These are phyloP conservation scores for Brettanomyces bruxellensis DNA, from an alignment of 805 yeast genomes.

Conservation along the genomic window DNA sequence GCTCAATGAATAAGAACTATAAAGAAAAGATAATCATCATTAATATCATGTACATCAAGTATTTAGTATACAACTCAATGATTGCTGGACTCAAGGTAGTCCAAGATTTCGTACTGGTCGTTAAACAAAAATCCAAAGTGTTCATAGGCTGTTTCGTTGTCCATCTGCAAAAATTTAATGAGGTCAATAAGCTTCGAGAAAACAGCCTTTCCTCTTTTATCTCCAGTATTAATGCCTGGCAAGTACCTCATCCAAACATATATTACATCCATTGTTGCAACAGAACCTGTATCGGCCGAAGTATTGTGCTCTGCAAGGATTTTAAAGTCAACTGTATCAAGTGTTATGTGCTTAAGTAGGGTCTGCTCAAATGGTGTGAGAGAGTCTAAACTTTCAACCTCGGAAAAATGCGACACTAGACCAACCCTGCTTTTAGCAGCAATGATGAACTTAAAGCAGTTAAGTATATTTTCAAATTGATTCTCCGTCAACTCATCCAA, in stretches of 20 bases:
- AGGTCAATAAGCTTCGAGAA: slow-evolving; percentile 13
- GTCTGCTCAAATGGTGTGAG: slow-evolving; percentile 9
- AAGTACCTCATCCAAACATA: slow-evolving; percentile 21
- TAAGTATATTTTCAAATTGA: slow-evolving; percentile 16
- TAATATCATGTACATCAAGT: neutral
- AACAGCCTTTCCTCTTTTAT: slow-evolving; percentile 9
- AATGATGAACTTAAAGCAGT: slow-evolving; percentile 15
- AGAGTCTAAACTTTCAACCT: slow-evolving; percentile 1
- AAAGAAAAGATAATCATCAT: neutral
- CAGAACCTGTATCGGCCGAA: slow-evolving; percentile 2
- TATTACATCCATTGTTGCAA: slow-evolving; percentile 14
- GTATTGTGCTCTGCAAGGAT: neutral
- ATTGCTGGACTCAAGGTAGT: slow-evolving; percentile 9
- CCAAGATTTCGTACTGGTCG: slow-evolving; percentile 17
- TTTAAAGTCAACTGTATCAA: slow-evolving; percentile 3
- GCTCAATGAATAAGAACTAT: neutral
- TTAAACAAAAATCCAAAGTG: slow-evolving; percentile 22
- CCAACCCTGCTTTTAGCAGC: slow-evolving; percentile 1
- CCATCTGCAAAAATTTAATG: slow-evolving; percentile 16
- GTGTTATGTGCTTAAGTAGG: slow-evolving; percentile 11
- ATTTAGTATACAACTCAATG: neutral
- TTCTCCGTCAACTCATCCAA: slow-evolving; percentile 19
- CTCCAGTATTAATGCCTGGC: slow-evolving; percentile 7
- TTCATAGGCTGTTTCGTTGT: slow-evolving; percentile 12
- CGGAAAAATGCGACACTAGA: slow-evolving; percentile 5